phyloP scores from a whole-genome alignment of 2,329 filamentous ascomycete genomes.

The Venturia pyrina region DNA sequence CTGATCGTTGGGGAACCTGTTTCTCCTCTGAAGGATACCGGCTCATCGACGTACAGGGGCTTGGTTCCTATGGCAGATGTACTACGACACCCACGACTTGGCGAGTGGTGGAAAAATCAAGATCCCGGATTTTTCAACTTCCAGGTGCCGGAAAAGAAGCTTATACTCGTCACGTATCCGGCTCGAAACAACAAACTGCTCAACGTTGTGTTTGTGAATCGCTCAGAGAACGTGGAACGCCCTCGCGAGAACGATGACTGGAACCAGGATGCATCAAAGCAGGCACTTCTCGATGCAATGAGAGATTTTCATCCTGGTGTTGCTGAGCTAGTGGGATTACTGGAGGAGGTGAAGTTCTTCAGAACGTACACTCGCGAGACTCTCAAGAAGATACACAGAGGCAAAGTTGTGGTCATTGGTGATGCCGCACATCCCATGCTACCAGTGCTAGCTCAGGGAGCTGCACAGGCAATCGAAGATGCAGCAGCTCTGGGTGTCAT shows the following conservation, averaged over 20 bases:
- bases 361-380: slow-evolving; percentile 22
- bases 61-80: neutral
- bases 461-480: slow-evolving; percentile 36
- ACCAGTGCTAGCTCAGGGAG: slow-evolving; percentile 49
- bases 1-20: neutral
- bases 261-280: neutral
- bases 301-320: neutral
- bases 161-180: neutral
- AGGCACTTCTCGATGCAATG: neutral
- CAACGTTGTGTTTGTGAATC: neutral
- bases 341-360: neutral
- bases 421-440: slow-evolving; percentile 55
- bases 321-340: neutral
- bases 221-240: neutral
- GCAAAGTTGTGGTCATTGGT: slow-evolving; percentile 35
- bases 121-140: neutral
- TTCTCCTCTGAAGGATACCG: neutral
- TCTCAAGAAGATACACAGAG: slow-evolving; percentile 17
- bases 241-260: neutral
- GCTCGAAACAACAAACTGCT: neutral
- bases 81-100: neutral
- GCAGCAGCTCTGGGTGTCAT: slow-evolving; percentile 1
- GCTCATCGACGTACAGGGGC: neutral
- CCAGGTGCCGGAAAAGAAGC: neutral
- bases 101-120: neutral